phyloP scores from a whole-genome alignment of 345 rosid genomes.

The Citrus unshiu region DNA sequence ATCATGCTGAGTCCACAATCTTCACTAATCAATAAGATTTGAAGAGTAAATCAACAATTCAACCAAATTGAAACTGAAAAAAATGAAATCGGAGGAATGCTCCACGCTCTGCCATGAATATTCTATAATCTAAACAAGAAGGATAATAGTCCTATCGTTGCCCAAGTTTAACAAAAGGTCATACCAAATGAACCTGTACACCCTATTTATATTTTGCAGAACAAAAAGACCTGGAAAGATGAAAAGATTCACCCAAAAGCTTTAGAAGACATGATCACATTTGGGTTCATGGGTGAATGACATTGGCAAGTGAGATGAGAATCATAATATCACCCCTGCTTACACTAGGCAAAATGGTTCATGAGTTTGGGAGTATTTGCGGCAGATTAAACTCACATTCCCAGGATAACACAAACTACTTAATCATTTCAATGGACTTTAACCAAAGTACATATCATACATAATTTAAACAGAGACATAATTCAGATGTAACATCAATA shows the following conservation, averaged over 20 bases:
- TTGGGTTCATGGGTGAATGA: no score
- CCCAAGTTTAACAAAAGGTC: not conserved
- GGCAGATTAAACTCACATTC: not conserved
- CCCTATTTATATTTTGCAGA: not conserved
- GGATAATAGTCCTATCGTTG: not conserved
- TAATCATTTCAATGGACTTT: not conserved
- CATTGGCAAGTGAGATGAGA: no score
- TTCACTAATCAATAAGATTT: not conserved
- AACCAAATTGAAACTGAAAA: not conserved
- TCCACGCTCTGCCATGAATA: not conserved
- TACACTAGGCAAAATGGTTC: not conserved
- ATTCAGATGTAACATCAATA: not conserved
- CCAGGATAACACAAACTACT: not conserved
- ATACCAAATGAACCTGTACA: not conserved
- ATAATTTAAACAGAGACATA: not conserved
- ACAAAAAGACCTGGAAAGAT: not conserved
- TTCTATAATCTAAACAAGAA: not conserved
- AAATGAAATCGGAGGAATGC: not conserved
- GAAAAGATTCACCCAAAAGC: not conserved
- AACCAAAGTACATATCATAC: not conserved
- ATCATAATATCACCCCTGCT: not conserved
- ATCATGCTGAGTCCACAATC: not conserved
- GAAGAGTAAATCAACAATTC: not conserved
- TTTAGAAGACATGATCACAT: no score
- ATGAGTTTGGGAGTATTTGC: not conserved